Conservation (phyloP, 257 asterid species). For the Linderniella brevidens region DNA sequence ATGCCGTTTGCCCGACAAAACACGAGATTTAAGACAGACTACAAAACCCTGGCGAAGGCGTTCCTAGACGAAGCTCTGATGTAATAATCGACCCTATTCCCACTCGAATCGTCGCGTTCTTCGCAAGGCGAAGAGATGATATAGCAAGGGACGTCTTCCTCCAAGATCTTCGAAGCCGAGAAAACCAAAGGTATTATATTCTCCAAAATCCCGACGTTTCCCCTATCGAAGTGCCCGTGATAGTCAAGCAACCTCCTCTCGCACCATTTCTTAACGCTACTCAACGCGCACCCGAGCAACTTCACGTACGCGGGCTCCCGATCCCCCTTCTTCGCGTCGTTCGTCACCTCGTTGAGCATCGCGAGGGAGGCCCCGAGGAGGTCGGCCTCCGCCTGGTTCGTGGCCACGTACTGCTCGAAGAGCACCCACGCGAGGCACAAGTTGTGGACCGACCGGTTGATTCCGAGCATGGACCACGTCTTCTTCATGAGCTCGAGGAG, state of each 20-base stretch:
- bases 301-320: constrained; percentile 27
- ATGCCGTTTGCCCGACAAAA: too few relatives aligned
- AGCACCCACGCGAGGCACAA: constrained; percentile 76
- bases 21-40: too few relatives aligned
- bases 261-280: constrained; percentile 35
- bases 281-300: constrained; percentile 25
- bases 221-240: constrained; percentile 30
- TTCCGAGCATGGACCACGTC: constrained; percentile 64
- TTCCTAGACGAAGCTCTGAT: constrained; percentile 33
- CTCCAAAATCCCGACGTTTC: constrained; percentile 37
- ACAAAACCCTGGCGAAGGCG: constrained; percentile 41
- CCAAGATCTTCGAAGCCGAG: constrained; percentile 28
- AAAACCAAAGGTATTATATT: constrained; percentile 42
- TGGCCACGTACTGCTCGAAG: constrained; percentile 54
- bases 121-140: constrained; percentile 3
- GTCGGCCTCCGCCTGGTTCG: constrained; percentile 61
- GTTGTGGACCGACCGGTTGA: constrained; percentile 52
- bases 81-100: constrained; percentile 29
- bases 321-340: constrained; percentile 42
- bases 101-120: constrained; percentile 11
- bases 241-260: constrained; percentile 49
- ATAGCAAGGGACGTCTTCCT: constrained; percentile 37
- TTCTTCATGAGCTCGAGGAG: constrained; percentile 79
- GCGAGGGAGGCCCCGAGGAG: constrained; percentile 39
- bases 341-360: constrained; percentile 44